These are phyloP conservation scores for Zasmidium angulare DNA, from an alignment of 2,329 filamentous ascomycete species.

Conservation along the genomic window DNA sequence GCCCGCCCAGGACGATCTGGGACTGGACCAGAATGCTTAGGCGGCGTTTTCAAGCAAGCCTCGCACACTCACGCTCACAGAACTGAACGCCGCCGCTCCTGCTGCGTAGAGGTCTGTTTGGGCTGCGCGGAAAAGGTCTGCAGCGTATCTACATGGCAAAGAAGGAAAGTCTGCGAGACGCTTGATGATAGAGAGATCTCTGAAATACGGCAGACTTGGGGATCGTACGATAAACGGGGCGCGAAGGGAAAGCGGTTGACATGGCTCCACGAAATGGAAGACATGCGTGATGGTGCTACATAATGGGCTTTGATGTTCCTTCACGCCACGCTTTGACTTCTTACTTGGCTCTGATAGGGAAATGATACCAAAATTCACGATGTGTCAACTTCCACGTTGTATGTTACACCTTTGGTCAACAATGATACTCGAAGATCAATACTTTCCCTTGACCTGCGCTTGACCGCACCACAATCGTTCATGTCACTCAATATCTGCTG, in stretches of 20 bases:
- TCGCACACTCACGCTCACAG: background rate
- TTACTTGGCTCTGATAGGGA: background rate
- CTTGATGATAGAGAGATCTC: background rate
- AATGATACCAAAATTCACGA: background rate
- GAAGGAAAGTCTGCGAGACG: background rate
- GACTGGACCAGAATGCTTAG: constrained; percentile 49
- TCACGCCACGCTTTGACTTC: background rate
- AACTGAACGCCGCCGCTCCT: background rate
- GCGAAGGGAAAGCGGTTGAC: background rate
- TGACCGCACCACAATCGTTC: no score
- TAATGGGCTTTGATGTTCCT: background rate
- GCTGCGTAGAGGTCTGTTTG: background rate
- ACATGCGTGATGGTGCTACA: background rate
- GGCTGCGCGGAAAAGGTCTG: background rate
- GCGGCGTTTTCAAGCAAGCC: background rate
- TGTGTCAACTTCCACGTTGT: no score
- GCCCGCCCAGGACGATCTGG: constrained; percentile 51
- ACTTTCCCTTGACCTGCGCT: no score
- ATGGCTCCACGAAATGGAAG: background rate
- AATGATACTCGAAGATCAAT: no score
- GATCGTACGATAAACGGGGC: background rate
- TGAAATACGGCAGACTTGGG: background rate
- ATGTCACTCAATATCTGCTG: no score
- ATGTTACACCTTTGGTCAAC: no score
- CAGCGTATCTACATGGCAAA: no score